Percentiles rank a stretch among this genome's conserved stretches.
Conservation (phyloP, 2,329 filamentous ascomycete genomes). For the Verticillium klebahnii region DNA sequence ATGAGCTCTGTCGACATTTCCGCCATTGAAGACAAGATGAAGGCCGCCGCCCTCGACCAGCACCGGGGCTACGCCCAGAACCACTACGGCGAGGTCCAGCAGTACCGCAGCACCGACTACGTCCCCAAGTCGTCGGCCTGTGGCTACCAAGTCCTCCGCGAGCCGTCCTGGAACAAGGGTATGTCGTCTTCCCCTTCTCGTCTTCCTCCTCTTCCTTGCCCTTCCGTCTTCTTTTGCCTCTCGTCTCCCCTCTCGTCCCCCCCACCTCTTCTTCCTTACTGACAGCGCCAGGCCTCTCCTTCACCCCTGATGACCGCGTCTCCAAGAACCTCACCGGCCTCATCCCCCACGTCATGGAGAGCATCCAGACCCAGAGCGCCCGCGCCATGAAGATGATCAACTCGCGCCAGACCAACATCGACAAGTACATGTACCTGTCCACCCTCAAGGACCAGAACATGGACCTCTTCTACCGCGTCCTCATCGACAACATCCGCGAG, state of each 20-base stretch:
- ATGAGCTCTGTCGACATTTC: conserved; percentile 52
- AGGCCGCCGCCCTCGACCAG: conserved; percentile 54
- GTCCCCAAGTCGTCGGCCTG: conserved; percentile 44
- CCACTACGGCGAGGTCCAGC: conserved; percentile 51
- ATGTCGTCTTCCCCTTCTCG: conserved; percentile 19
- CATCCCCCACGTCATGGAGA: conserved; percentile 60
- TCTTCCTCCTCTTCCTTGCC: conserved; percentile 6
- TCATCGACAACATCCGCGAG: conserved; percentile 73
- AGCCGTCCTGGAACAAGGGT: conserved; percentile 66
- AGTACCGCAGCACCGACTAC: conserved; percentile 50
- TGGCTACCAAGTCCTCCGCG: conserved; percentile 57
- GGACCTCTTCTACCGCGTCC: conserved; percentile 77
- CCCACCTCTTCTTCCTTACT: conserved; percentile 1
- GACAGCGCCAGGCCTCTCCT: conserved; percentile 49
- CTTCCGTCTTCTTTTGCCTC: conserved; percentile 5
- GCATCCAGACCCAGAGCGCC: conserved; percentile 53
- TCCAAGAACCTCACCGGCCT: conserved; percentile 62
- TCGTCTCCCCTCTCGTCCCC: neutral
- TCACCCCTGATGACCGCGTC: conserved; percentile 59
- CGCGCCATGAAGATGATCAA: conserved; percentile 72
- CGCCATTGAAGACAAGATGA: conserved; percentile 56
- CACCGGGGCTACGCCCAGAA: conserved; percentile 56
- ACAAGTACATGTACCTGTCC: conserved; percentile 82
- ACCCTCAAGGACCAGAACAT: conserved; percentile 70
- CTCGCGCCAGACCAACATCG: conserved; percentile 63